Conservation (phyloP, 2,329 filamentous ascomycete species). For the Aphanocladium album region DNA sequence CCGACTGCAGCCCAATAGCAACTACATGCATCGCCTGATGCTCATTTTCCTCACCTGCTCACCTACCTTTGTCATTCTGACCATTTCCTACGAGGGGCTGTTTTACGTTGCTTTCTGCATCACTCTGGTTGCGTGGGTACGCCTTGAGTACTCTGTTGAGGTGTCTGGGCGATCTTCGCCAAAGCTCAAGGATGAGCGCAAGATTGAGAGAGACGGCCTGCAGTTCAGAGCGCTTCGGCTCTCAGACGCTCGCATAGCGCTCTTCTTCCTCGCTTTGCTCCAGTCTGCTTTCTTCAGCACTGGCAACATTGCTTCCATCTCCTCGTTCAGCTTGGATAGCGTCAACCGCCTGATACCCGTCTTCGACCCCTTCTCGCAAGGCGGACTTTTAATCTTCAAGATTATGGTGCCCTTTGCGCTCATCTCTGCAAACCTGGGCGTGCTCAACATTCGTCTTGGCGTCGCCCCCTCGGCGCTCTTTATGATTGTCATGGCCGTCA, state of each 20-base stretch:
- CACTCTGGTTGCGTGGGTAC: constrained; percentile 81
- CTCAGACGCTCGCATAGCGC: constrained; percentile 78
- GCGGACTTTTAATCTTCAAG: constrained; percentile 80
- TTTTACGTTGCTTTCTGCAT: constrained; percentile 90
- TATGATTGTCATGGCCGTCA: constrained; percentile 89
- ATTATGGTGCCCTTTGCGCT: constrained; percentile 89
- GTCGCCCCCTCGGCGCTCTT: constrained; percentile 86
- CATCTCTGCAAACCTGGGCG: constrained; percentile 88
- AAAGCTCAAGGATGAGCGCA: constrained; percentile 16
- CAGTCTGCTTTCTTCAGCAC: constrained; percentile 97
- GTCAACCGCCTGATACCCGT: constrained; percentile 83
- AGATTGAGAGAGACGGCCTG: constrained; percentile 1
- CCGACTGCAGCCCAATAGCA: constrained; percentile 69
- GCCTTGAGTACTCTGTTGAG: constrained; percentile 73
- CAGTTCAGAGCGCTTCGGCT: constrained; percentile 64
- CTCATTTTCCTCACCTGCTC: constrained; percentile 90
- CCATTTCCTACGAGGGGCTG: constrained; percentile 93
- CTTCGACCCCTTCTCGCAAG: constrained; percentile 91
- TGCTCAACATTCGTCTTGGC: constrained; percentile 77
- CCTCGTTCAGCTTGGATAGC: constrained; percentile 87
- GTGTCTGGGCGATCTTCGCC: neutral
- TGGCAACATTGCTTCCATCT: constrained; percentile 90
- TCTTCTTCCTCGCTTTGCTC: constrained; percentile 93
- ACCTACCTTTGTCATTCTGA: constrained; percentile 90
- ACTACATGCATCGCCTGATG: constrained; percentile 85